Percentiles rank a stretch among this genome's conserved stretches.
phyloP scores from a whole-genome alignment of 2,329 filamentous ascomycete species.

The Xylariales sp. region DNA sequence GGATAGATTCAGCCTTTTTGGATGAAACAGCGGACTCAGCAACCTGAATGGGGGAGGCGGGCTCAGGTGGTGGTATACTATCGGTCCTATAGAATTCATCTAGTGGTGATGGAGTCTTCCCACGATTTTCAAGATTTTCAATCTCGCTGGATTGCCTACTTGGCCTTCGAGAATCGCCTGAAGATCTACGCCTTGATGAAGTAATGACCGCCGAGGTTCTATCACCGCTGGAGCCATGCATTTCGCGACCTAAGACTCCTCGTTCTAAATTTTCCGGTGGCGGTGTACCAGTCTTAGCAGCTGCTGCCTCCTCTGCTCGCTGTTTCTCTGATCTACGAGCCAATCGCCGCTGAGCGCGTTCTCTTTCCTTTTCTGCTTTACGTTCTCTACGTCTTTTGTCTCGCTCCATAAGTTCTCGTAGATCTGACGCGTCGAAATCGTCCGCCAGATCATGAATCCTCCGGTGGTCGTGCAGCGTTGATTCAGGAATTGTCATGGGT shows the following conservation, averaged over 20 bases:
- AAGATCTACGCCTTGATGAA: constrained; percentile 65
- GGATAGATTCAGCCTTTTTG: constrained; percentile 31
- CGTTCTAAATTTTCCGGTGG: constrained; percentile 69
- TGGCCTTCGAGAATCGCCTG: constrained; percentile 52
- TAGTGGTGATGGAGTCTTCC: constrained; percentile 50
- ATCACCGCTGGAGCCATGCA: constrained; percentile 67
- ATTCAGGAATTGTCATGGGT: constrained; percentile 68
- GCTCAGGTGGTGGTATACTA: constrained; percentile 55
- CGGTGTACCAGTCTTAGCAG: constrained; percentile 61
- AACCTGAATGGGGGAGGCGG: constrained; percentile 36
- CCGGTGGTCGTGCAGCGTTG: constrained; percentile 69
- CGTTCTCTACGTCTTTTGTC: constrained; percentile 84
- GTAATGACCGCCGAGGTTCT: constrained; percentile 66
- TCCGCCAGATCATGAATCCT: constrained; percentile 80
- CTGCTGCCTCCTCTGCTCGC: constrained; percentile 66
- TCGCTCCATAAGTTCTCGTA: constrained; percentile 90
- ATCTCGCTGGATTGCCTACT: constrained; percentile 43
- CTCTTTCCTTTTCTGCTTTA: constrained; percentile 75
- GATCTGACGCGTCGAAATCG: constrained; percentile 82
- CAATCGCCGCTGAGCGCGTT: constrained; percentile 73
- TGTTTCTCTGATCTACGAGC: constrained; percentile 75
- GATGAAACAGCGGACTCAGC: constrained; percentile 24
- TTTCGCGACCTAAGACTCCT: constrained; percentile 69
- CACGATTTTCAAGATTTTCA: constrained; percentile 38
- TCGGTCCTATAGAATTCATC: constrained; percentile 63